Evolutionary conservation across 345 rosid genomes (phyloP).

Genomic region (Ricinus communis): DNA sequence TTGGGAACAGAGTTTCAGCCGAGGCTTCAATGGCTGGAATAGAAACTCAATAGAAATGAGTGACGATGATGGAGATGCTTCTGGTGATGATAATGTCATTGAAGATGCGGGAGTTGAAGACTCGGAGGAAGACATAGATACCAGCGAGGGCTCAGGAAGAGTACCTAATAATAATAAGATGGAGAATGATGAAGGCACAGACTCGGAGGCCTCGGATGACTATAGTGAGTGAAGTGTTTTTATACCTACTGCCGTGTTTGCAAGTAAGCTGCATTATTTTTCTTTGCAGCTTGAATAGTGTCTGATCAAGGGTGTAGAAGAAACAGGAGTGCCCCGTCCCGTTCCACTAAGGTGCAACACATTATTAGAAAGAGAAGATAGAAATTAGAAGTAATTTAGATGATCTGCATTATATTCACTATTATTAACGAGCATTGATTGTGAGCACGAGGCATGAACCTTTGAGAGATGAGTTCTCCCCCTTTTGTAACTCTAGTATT

Average conservation of each 20-base stretch:
- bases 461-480: background rate
- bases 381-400: constrained; percentile 12
- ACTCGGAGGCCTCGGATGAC: constrained; percentile 59
- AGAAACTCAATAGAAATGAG: constrained; percentile 47
- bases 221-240: constrained; percentile 57
- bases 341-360: background rate
- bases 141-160: constrained; percentile 55
- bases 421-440: constrained; percentile 12
- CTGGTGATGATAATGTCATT: constrained; percentile 34
- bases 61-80: constrained; percentile 59
- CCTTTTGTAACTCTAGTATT: background rate
- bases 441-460: background rate
- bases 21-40: constrained; percentile 48
- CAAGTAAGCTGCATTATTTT: constrained; percentile 22
- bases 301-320: background rate
- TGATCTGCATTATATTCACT: constrained; percentile 12
- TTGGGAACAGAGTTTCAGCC: constrained; percentile 50
- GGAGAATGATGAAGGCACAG: constrained; percentile 42
- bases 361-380: constrained; percentile 8
- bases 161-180: constrained; percentile 30
- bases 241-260: constrained; percentile 13
- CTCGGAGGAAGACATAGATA: constrained; percentile 37
- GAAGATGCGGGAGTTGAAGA: constrained; percentile 38
- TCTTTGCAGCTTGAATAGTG: constrained; percentile 24
- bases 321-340: background rate